Evolutionary conservation across 2,329 filamentous ascomycete genomes (phyloP).

Genomic region (Dactylellina cionopaga): DNA sequence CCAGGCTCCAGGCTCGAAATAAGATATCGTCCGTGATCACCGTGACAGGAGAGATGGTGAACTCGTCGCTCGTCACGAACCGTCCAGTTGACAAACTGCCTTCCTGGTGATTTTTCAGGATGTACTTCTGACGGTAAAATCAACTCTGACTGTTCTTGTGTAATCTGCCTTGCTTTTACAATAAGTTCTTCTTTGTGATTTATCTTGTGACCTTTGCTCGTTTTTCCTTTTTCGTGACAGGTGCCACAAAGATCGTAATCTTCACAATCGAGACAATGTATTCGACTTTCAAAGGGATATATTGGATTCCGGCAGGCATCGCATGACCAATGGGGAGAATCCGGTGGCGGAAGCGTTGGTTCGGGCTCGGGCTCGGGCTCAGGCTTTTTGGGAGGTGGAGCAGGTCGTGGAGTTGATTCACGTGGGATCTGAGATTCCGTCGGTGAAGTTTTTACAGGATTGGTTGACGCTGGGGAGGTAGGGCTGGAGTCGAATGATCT

Average conservation of each 20-base stretch:
- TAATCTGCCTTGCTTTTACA: slow-evolving; percentile 40
- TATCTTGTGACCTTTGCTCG: slow-evolving; percentile 27
- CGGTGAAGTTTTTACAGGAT: background rate
- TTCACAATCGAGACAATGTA: slow-evolving; percentile 42
- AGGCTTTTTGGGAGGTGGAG: background rate
- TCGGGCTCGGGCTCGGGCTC: slow-evolving; percentile 1
- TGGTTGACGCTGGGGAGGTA: background rate
- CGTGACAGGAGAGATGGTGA: slow-evolving; percentile 40
- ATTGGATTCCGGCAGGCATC: slow-evolving; percentile 41
- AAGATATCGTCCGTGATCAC: slow-evolving; percentile 40
- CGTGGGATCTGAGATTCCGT: background rate
- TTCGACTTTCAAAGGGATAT: slow-evolving; percentile 38
- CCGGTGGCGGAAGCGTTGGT: slow-evolving; percentile 14
- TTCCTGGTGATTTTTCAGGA: slow-evolving; percentile 32
- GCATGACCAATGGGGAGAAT: slow-evolving; percentile 41
- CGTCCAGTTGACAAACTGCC: slow-evolving; percentile 41
- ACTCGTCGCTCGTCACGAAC: slow-evolving; percentile 33
- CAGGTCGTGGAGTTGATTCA: background rate
- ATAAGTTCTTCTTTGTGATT: slow-evolving; percentile 46
- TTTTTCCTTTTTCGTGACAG: slow-evolving; percentile 35
- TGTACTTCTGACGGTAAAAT: slow-evolving; percentile 42
- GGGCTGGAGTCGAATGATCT: background rate
- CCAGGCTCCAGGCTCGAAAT: slow-evolving; percentile 40
- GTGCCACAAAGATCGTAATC: slow-evolving; percentile 41
- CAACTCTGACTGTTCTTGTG: slow-evolving; percentile 31